Conservation (phyloP, 371 early-diverging fungal species). For the Blastocladiella emersonii region DNA sequence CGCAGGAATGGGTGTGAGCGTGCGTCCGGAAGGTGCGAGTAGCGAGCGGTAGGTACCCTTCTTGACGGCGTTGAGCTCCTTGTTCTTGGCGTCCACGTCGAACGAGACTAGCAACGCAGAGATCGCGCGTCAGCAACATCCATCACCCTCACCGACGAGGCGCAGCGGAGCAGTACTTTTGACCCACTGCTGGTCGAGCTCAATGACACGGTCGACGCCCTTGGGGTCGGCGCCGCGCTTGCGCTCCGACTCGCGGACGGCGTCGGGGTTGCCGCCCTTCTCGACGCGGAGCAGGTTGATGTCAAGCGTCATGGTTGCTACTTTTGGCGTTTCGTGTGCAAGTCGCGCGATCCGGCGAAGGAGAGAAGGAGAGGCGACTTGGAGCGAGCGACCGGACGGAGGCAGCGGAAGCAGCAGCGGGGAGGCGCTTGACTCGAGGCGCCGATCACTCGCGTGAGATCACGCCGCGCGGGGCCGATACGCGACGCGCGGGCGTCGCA, state of each 20-base stretch:
- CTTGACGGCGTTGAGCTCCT: conserved; percentile 76
- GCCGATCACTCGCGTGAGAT: too few relatives aligned
- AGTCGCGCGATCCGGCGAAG: too few relatives aligned
- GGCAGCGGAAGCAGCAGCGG: too few relatives aligned
- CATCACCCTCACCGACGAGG: background rate
- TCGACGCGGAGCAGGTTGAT: conserved; percentile 80
- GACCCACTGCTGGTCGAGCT: conserved; percentile 75
- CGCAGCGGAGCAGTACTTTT: background rate
- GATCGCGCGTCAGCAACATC: background rate
- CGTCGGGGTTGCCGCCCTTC: conserved; percentile 91
- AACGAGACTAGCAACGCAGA: conserved; percentile 44
- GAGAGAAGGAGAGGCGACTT: too few relatives aligned
- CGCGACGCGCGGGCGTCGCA: too few relatives aligned
- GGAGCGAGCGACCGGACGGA: too few relatives aligned
- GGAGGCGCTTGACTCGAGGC: too few relatives aligned
- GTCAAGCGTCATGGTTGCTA: conserved; percentile 43
- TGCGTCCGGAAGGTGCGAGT: background rate
- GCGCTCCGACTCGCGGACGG: conserved; percentile 83
- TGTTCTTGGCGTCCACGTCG: conserved; percentile 77
- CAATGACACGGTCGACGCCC: conserved; percentile 83
- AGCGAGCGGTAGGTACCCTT: conserved; percentile 29
- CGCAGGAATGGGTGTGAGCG: background rate
- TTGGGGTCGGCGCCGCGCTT: conserved; percentile 73
- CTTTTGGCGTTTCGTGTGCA: too few relatives aligned
- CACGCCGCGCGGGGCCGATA: too few relatives aligned